Evolutionary conservation across 2,329 filamentous ascomycete species (phyloP).

Genomic region (Aureobasidium vineae): DNA sequence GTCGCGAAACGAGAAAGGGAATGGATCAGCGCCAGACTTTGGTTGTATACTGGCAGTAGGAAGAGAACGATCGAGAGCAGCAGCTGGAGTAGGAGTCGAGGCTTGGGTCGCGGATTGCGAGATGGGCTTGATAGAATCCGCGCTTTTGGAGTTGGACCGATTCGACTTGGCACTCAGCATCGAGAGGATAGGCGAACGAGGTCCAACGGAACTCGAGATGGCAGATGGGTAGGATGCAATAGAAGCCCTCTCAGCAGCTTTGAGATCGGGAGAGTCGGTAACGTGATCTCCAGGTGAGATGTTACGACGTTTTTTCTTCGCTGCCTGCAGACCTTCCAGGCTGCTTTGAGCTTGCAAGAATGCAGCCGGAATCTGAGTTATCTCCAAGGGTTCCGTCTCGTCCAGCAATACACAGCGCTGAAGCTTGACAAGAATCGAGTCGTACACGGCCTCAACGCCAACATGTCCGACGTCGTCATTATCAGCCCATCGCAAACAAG

Average conservation of each 20-base stretch:
- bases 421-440: constrained; percentile 36
- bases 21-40: neutral
- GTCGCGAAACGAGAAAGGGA: constrained; percentile 34
- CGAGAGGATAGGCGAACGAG: constrained; percentile 17
- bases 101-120: neutral
- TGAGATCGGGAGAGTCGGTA: neutral
- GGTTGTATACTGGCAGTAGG: neutral
- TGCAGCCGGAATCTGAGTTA: constrained; percentile 15
- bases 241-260: constrained; percentile 11
- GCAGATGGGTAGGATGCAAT: constrained; percentile 10
- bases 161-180: constrained; percentile 14
- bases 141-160: constrained; percentile 9
- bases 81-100: neutral
- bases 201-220: constrained; percentile 18
- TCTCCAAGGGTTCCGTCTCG: constrained; percentile 32
- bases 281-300: neutral
- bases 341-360: constrained; percentile 12
- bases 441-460: constrained; percentile 31
- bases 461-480: constrained; percentile 30
- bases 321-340: neutral
- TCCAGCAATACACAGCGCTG: constrained; percentile 40
- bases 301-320: constrained; percentile 1
- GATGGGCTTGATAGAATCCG: neutral
- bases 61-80: neutral
- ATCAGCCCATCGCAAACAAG: constrained; percentile 70